A percentile compares a stretch with the other conserved stretches of the same genome.
These are phyloP conservation scores for Backusella westeae DNA, from an alignment of 192 early-diverging fungal species.

Conservation along the genomic window DNA sequence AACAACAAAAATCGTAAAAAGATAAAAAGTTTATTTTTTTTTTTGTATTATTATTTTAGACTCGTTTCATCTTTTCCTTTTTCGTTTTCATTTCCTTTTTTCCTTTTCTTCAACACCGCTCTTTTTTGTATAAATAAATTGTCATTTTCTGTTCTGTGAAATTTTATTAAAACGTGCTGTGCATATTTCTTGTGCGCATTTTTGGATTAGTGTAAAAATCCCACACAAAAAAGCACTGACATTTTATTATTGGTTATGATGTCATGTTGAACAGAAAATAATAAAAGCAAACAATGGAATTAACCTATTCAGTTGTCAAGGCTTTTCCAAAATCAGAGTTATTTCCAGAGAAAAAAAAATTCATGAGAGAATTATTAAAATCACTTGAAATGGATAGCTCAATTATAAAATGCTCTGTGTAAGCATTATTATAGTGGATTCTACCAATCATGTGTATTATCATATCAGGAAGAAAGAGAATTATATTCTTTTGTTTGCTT, in stretches of 20 bases:
- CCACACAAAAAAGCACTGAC: background rate
- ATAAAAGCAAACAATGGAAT: no score
- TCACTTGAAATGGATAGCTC: no score
- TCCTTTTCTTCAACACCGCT: background rate
- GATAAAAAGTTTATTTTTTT: background rate
- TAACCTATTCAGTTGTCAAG: no score
- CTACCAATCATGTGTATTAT: no score
- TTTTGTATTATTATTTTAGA: slow-evolving; percentile 2
- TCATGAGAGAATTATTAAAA: no score
- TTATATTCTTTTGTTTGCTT: no score
- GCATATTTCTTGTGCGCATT: background rate
- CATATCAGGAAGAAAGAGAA: no score
- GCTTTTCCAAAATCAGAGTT: no score
- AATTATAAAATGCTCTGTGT: no score
- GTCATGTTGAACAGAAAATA: background rate
- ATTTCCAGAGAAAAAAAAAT: no score
- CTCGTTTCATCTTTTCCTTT: background rate
- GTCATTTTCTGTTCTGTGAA: background rate
- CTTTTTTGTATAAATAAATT: background rate
- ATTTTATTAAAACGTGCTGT: slow-evolving; percentile 2
- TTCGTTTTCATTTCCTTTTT: background rate
- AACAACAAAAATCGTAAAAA: background rate
- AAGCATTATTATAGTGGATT: no score
- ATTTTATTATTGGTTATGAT: background rate
- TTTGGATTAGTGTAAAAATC: background rate